Evolutionary conservation across 805 yeast species (phyloP).

Genomic region (Saccharomyces mikatae): DNA sequence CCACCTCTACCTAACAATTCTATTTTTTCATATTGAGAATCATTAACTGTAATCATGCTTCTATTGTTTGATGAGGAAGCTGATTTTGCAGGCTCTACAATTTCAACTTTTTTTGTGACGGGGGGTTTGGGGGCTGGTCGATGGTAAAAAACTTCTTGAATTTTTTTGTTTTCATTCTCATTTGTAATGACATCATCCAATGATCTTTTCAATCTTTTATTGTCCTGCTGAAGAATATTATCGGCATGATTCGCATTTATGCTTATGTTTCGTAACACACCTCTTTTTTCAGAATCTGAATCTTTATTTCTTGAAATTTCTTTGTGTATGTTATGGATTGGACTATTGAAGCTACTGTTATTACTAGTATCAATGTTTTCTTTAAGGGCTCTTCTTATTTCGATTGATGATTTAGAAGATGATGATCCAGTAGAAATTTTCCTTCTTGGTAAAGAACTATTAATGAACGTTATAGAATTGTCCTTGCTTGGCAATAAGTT

Average conservation of each 20-base stretch:
- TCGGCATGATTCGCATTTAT: conserved; percentile 9
- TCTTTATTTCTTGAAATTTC: background rate
- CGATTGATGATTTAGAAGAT: conserved; percentile 1
- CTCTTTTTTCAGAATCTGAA: conserved; percentile 13
- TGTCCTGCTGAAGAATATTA: background rate
- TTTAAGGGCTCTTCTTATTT: background rate
- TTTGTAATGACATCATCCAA: background rate
- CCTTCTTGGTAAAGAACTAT: conserved; percentile 10
- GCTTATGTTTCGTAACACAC: conserved; percentile 23
- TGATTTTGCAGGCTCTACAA: conserved; percentile 3
- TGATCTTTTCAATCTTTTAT: background rate
- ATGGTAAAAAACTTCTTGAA: conserved; percentile 2
- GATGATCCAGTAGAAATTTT: conserved; percentile 9
- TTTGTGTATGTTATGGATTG: conserved; percentile 1
- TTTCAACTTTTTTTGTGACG: conserved; percentile 7
- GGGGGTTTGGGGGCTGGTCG: conserved; percentile 7
- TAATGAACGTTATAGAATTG: conserved; percentile 1
- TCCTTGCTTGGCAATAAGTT: background rate
- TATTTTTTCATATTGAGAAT: conserved; percentile 57
- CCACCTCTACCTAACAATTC: conserved; percentile 89
- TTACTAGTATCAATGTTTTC: conserved; percentile 4
- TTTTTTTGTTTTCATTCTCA: background rate
- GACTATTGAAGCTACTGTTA: conserved; percentile 3
- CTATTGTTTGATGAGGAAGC: conserved; percentile 2
- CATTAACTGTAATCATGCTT: conserved; percentile 41